phyloP scores from a whole-genome alignment of 2,329 filamentous ascomycete genomes.

The Botrytis fragariae region DNA sequence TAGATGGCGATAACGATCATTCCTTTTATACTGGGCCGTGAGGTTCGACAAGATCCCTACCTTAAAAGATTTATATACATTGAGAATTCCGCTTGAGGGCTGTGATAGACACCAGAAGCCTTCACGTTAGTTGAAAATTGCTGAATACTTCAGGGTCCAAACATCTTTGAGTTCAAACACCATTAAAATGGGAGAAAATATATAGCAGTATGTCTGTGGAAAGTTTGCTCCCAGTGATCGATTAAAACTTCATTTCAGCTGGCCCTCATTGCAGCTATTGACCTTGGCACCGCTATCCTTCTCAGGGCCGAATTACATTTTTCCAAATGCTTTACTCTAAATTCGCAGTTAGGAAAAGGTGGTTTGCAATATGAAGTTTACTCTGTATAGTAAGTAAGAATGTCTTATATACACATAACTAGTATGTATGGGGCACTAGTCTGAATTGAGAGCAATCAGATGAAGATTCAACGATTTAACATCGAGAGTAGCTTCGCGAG shows the following conservation, averaged over 20 bases:
- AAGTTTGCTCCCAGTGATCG: not conserved
- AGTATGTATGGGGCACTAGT: not conserved
- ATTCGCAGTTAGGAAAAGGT: not conserved
- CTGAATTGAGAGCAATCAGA: no score
- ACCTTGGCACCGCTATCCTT: not conserved
- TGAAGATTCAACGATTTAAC: not conserved
- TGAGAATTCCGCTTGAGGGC: not conserved
- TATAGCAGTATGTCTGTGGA: not conserved
- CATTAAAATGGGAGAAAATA: not conserved
- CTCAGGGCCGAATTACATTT: not conserved
- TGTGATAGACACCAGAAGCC: not conserved
- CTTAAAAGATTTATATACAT: not conserved
- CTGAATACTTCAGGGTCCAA: not conserved
- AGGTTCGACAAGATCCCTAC: not conserved
- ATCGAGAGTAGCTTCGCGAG: not conserved
- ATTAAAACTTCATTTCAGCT: not conserved
- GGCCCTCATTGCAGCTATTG: not conserved
- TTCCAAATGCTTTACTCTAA: not conserved
- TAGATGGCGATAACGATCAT: not conserved
- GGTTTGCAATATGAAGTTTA: not conserved
- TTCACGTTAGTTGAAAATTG: not conserved
- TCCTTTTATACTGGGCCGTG: not conserved
- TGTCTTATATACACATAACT: not conserved
- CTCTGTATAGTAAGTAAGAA: not conserved
- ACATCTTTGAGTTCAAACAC: not conserved